Evolutionary conservation across 768 basidiomycete species (phyloP), one percentile per base, ranked within the genome.

Genomic region (Ephemerocybe angulata): DNA sequence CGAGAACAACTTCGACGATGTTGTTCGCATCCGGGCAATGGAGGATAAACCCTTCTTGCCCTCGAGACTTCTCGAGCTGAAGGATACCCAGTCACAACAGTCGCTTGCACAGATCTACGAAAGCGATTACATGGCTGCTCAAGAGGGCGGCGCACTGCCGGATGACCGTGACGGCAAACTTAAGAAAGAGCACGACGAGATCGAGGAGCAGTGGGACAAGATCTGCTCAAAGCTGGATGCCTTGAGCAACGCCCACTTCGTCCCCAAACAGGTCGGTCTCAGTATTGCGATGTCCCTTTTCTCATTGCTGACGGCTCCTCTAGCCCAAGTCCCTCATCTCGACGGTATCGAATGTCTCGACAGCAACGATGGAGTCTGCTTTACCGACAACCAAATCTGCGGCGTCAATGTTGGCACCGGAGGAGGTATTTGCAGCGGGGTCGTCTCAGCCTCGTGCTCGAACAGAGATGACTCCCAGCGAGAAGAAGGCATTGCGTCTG

Each of bases 21-120:
- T 98, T 30, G 81, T 90, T 51, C 89, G 95, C n/a, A 76, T 85
- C 54, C 83, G 87, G 2, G 79, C 86, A 0, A 66, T 85, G 52
- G 89, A 93, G 40, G 85, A 93, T 60, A 90, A 88, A 59, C 86
- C 95, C 0, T 98, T 95, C 77, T 75, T 98, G 1, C 93, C 96
- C 1, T 97, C 93, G 1, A 84, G 88, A 29, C 76, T 91, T 53
- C 84, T 97, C 55, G 95, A 98, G 65, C 74, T 98, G 8, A 85
- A 93, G 67, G 94, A 96, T 63, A 86, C 83, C 3, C 90, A 95
- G 66, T 94, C 91, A 7, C 76, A 83, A 3, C 88, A 92, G 66
- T 94, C 91, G 0, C 81, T 99, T 43, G 95, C 94, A 13, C 90
- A 98, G 72, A 90, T 99, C 37, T 98, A 98, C 70, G 97, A 97